A percentile compares a stretch with the other conserved stretches of the same genome.
phyloP scores from a whole-genome alignment of 768 basidiomycete species.

The Lentinula guzmanii region DNA sequence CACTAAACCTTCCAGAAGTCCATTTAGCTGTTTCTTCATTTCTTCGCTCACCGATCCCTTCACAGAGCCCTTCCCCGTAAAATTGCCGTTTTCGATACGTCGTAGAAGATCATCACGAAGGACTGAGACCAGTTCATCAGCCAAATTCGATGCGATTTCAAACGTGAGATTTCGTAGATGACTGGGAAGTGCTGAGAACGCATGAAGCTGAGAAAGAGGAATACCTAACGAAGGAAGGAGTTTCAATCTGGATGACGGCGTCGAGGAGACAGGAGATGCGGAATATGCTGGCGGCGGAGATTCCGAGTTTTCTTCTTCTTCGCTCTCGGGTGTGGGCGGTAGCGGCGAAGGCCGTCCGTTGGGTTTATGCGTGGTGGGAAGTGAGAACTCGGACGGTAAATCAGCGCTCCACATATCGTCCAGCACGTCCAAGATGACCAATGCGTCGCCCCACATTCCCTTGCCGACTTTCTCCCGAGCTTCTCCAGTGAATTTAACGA shows the following conservation, averaged over 20 bases:
- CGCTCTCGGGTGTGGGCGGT: constrained; percentile 33
- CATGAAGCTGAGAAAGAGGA: constrained; percentile 61
- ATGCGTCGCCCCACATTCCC: constrained; percentile 85
- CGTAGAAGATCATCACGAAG: constrained; percentile 62
- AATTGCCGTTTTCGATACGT: constrained; percentile 30
- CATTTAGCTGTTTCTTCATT: constrained; percentile 60
- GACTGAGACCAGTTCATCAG: constrained; percentile 69
- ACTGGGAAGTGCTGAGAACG: constrained; percentile 70
- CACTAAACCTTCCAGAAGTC: constrained; percentile 71
- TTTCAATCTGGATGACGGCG: constrained; percentile 13
- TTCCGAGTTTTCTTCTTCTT: constrained; percentile 12
- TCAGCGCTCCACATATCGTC: constrained; percentile 47
- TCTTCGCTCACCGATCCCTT: constrained; percentile 30
- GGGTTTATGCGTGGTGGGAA: constrained; percentile 6
- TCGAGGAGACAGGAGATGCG: constrained; percentile 5
- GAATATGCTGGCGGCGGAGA: constrained; percentile 10
- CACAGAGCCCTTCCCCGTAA: constrained; percentile 9
- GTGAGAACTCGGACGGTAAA: neutral
- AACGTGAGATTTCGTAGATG: constrained; percentile 67
- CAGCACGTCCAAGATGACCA: constrained; percentile 68
- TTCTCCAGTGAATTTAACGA: constrained; percentile 73
- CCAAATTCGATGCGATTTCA: constrained; percentile 72
- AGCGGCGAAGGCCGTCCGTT: constrained; percentile 22
- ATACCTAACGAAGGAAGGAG: constrained; percentile 26
- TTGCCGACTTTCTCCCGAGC: constrained; percentile 70